Evolutionary conservation across 2,329 filamentous ascomycete genomes (phyloP).

Genomic region (Magnaporthiopsis rhizophila): DNA sequence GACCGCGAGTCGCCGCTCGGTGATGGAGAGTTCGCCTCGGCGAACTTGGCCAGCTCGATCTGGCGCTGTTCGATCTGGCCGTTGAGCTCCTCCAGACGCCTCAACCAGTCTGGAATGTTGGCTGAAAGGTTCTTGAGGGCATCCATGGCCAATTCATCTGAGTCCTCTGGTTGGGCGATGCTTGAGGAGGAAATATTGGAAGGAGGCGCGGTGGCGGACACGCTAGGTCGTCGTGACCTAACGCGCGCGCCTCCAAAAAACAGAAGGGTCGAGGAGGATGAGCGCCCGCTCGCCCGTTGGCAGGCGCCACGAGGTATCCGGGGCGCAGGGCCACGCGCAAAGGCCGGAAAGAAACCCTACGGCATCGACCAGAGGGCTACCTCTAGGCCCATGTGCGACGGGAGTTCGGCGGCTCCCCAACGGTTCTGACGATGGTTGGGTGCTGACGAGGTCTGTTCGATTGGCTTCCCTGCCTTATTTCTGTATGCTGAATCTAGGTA

Average conservation of each 20-base stretch:
- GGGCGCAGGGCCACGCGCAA: too few species aligned
- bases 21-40: conserved; percentile 16
- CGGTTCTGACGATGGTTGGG: too few species aligned
- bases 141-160: conserved; percentile 34
- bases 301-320: too few species aligned
- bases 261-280: not conserved
- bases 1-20: not conserved
- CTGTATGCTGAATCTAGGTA: too few species aligned
- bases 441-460: too few species aligned
- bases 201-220: not conserved
- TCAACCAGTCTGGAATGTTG: conserved; percentile 53
- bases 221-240: not conserved
- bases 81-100: conserved; percentile 51
- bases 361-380: too few species aligned
- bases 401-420: too few species aligned
- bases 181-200: conserved; percentile 4
- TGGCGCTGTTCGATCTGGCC: conserved; percentile 55
- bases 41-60: conserved; percentile 42
- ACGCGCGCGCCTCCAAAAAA: not conserved
- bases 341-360: not conserved
- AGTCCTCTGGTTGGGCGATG: not conserved
- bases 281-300: too few species aligned
- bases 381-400: too few species aligned
- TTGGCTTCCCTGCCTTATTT: too few species aligned
- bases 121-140: conserved; percentile 45